These are phyloP conservation scores for Scopulariopsis brevicaulis DNA, from an alignment of 2,329 filamentous ascomycete species.

Conservation along the genomic window DNA sequence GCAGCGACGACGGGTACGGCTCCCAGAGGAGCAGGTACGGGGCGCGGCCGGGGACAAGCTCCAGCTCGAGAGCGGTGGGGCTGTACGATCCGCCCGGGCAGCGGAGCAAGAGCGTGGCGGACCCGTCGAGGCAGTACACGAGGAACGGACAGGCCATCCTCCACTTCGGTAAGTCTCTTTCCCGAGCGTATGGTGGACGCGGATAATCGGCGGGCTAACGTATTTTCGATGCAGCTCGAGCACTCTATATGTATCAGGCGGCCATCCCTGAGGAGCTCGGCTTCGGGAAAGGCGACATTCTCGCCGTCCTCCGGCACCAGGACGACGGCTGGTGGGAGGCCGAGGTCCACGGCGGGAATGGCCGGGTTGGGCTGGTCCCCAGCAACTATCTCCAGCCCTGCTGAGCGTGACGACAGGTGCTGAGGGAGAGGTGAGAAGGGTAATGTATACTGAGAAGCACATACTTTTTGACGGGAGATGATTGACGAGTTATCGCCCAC, in stretches of 20 bases:
- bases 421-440: neutral
- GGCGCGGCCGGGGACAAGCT: conserved; percentile 36
- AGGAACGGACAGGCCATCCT: conserved; percentile 78
- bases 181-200: neutral
- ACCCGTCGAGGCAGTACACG: conserved; percentile 70
- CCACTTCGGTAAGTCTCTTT: conserved; percentile 71
- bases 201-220: neutral
- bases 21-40: conserved; percentile 32
- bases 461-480: neutral
- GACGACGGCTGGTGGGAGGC: conserved; percentile 99
- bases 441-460: neutral
- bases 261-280: conserved; percentile 92
- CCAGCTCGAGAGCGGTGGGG: conserved; percentile 38
- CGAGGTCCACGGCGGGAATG: conserved; percentile 64
- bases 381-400: conserved; percentile 55
- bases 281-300: conserved; percentile 83
- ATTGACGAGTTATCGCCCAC: neutral
- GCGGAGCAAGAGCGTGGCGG: conserved; percentile 78
- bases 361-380: conserved; percentile 49
- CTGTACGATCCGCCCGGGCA: conserved; percentile 42
- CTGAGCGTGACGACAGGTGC: conserved; percentile 14
- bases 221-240: conserved; percentile 52
- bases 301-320: conserved; percentile 81
- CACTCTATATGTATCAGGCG: conserved; percentile 87
- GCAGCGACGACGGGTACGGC: conserved; percentile 46